Base-by-base conservation (phyloP, 352 stramenopile genomes). In the Thalassiosira hispida region DNA sequence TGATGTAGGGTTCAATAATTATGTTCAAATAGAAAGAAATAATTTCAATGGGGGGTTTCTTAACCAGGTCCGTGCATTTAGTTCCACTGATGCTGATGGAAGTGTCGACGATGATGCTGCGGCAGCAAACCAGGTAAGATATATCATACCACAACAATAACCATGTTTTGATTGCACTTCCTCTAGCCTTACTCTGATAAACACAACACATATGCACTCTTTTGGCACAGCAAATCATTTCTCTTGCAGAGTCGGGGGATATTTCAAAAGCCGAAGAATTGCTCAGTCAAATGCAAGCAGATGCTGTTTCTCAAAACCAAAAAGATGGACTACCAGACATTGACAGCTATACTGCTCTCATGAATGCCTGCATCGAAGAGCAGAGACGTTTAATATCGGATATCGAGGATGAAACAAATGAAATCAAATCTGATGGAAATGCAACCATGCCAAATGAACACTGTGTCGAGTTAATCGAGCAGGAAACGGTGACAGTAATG, bases 261-360 rank as follows among this genome's bases (percentile, higher is more conserved):
- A 35, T 74, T 7, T 7, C 20, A 25, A 67, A 62, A 70, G 67
- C 74, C n/a, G 49, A 65, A 60, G 47, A 71, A 49, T n/a, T 77
- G 16, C 61, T 85, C 29, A 49, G 66, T 65, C 18, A 78, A 67
- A 79, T 80, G 65, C 18, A 78, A 53, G 31, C 59, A 38, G 25
- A 73, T 66, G 77, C 77, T 57, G 14, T 76, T 23, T 69, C 52
- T 29, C 47, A 69, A 38, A 73, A 76, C 46, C 49, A 60, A 3
- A 47, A 52, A 65, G 62, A 72, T 31, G 11, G 33, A 56, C 51
- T 82, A 35, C 72, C 73, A n/a, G 66, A 79, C 12, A 79, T 85
- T 74, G 73, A 82, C 14, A 73, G 66, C 72, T 85, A 79, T 38
- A 79, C 65, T 20, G 47, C 66, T 42, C 25, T 81, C 27, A 77